These are phyloP conservation scores for Pelargonium nanum DNA, from an alignment of 345 rosid genomes.

Conservation along the genomic window DNA sequence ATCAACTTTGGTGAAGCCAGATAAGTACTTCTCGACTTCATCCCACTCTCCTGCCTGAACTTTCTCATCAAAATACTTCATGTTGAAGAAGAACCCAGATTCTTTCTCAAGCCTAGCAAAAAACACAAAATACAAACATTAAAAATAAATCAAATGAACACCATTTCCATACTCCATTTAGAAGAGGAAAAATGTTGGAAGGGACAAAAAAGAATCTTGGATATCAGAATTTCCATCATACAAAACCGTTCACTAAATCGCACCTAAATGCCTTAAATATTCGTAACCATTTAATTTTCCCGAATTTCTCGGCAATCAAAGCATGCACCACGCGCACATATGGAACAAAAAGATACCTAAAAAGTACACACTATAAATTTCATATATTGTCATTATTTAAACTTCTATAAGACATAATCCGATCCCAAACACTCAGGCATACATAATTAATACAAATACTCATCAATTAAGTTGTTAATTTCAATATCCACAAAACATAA, in stretches of 20 bases:
- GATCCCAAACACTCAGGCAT: background rate
- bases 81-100: slow-evolving; percentile 59
- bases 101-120: slow-evolving; percentile 52
- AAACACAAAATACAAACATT: background rate
- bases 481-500: too few relatives aligned
- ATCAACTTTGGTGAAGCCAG: slow-evolving; percentile 61
- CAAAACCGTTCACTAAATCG: background rate
- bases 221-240: background rate
- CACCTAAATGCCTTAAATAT: background rate
- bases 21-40: slow-evolving; percentile 54
- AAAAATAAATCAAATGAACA: background rate
- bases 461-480: too few relatives aligned
- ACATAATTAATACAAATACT: background rate
- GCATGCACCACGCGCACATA: too few relatives aligned
- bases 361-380: background rate
- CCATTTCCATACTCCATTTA: background rate
- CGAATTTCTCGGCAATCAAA: background rate
- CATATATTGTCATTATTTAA: background rate
- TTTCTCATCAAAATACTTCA: slow-evolving; percentile 62
- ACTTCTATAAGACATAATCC: background rate
- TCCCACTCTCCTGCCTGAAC: slow-evolving; percentile 70
- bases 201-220: background rate
- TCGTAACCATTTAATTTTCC: background rate
- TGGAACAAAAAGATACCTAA: background rate
- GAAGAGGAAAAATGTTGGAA: background rate